These are phyloP conservation scores for Davidsoniella virescens DNA, from an alignment of 2,329 filamentous ascomycete species.

Conservation along the genomic window DNA sequence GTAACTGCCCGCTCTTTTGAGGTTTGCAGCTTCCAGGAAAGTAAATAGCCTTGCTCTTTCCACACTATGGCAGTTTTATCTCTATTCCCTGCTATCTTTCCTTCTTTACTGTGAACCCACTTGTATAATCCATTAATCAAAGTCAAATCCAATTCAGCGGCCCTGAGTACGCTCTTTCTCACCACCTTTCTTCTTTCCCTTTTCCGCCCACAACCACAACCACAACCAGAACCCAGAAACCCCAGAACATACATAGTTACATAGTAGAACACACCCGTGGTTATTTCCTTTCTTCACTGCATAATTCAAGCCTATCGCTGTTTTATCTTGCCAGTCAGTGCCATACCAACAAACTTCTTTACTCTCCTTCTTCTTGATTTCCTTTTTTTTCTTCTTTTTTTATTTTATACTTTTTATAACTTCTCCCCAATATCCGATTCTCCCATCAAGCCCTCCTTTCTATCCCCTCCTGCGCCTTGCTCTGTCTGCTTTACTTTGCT, in stretches of 20 bases:
- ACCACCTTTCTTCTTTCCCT: too few species aligned
- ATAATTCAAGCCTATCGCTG: too few species aligned
- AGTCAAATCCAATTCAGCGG: too few species aligned
- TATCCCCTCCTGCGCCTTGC: not conserved
- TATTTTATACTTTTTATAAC: not conserved
- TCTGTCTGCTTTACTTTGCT: too few species aligned
- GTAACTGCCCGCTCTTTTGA: not conserved
- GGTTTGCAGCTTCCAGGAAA: not conserved
- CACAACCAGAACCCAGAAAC: too few species aligned
- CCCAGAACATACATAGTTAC: too few species aligned
- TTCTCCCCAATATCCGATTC: not conserved
- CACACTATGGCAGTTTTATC: not conserved
- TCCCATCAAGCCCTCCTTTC: not conserved
- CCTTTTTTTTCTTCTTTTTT: conserved; percentile 1
- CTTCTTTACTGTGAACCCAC: not conserved
- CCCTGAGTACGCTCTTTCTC: too few species aligned
- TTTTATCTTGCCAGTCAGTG: too few species aligned
- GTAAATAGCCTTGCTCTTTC: not conserved
- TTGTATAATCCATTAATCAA: not conserved
- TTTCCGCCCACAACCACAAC: too few species aligned
- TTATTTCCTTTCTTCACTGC: too few species aligned
- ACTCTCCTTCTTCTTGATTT: not conserved
- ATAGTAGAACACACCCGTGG: too few species aligned
- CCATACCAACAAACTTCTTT: not conserved
- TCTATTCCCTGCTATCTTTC: not conserved